phyloP scores from a whole-genome alignment of 164 flowering plant genomes.

The Malania oleifera region DNA sequence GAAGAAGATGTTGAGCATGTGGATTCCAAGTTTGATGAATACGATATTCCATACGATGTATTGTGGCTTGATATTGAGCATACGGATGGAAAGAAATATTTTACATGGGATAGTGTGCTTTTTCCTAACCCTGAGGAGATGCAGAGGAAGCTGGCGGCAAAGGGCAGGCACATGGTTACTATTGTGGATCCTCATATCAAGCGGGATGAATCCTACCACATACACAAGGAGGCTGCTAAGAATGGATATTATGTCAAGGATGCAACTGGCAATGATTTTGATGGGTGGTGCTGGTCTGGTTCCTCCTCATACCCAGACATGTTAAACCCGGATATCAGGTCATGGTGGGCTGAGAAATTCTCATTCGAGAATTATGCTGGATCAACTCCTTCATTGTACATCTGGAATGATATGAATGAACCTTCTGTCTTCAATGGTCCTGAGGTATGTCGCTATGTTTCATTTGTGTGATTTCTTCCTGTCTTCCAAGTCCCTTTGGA shows the following conservation, averaged over 20 bases:
- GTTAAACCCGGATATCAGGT: constrained; percentile 80
- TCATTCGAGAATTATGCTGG: constrained; percentile 71
- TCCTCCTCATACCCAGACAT: constrained; percentile 84
- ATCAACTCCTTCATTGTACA: constrained; percentile 87
- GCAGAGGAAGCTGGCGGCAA: constrained; percentile 82
- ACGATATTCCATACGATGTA: constrained; percentile 95
- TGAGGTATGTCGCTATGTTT: constrained; percentile 52
- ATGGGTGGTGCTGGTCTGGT: constrained; percentile 99
- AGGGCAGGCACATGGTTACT: constrained; percentile 95
- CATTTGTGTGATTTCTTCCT: neutral
- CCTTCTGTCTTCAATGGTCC: constrained; percentile 99
- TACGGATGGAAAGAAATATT: constrained; percentile 90
- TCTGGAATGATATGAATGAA: constrained; percentile 99
- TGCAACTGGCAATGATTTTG: constrained; percentile 75
- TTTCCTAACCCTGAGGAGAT: constrained; percentile 90
- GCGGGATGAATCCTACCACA: constrained; percentile 67
- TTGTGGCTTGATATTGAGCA: constrained; percentile 99
- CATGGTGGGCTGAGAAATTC: constrained; percentile 94
- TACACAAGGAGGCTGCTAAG: constrained; percentile 87
- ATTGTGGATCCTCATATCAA: constrained; percentile 98
- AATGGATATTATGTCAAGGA: constrained; percentile 92
- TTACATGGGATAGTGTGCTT: constrained; percentile 79
- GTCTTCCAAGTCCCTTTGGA: too few species aligned
- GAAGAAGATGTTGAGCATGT: constrained; percentile 92
- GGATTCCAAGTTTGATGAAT: constrained; percentile 86